phyloP scores from a whole-genome alignment of 1,284 basidiomycete species.

The Papiliotrema fonsecae region DNA sequence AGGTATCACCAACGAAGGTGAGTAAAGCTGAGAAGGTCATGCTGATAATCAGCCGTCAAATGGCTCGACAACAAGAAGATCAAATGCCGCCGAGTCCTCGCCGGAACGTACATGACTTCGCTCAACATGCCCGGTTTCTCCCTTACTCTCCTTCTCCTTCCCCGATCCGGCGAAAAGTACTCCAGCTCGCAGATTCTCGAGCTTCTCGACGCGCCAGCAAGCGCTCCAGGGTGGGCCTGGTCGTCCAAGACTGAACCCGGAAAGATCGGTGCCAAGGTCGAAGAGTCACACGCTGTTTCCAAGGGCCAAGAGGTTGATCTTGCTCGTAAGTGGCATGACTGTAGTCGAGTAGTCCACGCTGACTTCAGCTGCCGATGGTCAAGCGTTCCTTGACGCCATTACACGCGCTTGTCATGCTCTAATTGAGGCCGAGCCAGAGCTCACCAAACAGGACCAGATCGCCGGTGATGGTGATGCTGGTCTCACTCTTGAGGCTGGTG shows the following conservation, averaged over 20 bases:
- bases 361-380: constrained; percentile 19
- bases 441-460: constrained; percentile 78
- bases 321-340: constrained; percentile 23
- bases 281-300: constrained; percentile 13
- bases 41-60: constrained; percentile 47
- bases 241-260: constrained; percentile 40
- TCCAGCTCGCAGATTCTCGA: constrained; percentile 59
- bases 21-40: background rate
- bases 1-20: constrained; percentile 59
- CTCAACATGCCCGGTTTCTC: constrained; percentile 95
- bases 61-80: constrained; percentile 58
- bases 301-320: constrained; percentile 31
- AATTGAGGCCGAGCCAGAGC: constrained; percentile 74
- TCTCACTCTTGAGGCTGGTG: constrained; percentile 72
- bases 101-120: constrained; percentile 85
- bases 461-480: constrained; percentile 63
- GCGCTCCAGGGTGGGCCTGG: constrained; percentile 75
- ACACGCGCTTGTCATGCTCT: constrained; percentile 64
- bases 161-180: constrained; percentile 48
- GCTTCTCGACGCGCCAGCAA: constrained; percentile 68
- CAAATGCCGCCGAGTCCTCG: constrained; percentile 60
- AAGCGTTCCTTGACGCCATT: constrained; percentile 49
- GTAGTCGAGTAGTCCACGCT: background rate
- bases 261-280: constrained; percentile 21
- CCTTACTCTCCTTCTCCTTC: constrained; percentile 76